These are phyloP conservation scores for Cetradonia linearis DNA, from an alignment of 495 filamentous ascomycete species.

Conservation along the genomic window DNA sequence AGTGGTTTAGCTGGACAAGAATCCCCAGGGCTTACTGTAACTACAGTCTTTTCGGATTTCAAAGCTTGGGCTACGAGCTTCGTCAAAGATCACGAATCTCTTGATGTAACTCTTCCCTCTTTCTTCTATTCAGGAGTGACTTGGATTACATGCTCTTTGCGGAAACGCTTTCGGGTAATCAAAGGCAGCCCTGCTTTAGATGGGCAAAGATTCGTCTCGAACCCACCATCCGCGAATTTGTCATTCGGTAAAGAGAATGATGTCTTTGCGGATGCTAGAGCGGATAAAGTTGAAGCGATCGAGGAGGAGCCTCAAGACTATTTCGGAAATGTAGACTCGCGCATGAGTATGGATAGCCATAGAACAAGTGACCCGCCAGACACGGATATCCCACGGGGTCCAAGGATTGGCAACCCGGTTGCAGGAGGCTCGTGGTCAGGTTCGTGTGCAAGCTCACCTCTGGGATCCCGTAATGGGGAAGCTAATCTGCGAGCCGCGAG, in stretches of 20 bases:
- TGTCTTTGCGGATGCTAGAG: slow-evolving; percentile 4
- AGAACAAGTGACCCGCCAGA: neutral
- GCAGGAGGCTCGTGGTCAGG: slow-evolving; percentile 2
- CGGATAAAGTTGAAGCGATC: slow-evolving; percentile 6
- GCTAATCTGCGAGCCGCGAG: slow-evolving; percentile 26
- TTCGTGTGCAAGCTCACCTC: slow-evolving; percentile 5
- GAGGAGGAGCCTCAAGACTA: slow-evolving; percentile 37
- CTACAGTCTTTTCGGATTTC: slow-evolving; percentile 43
- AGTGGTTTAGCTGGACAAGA: slow-evolving; percentile 34
- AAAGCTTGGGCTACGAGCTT: slow-evolving; percentile 51
- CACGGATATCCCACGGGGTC: neutral
- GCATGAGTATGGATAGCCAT: slow-evolving; percentile 1
- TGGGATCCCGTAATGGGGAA: slow-evolving; percentile 21
- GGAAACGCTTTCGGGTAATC: slow-evolving; percentile 53
- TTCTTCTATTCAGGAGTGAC: slow-evolving; percentile 44
- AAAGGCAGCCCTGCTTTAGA: slow-evolving; percentile 33
- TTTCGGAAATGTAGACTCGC: slow-evolving; percentile 32
- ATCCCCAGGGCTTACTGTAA: slow-evolving; percentile 27
- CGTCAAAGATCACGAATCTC: slow-evolving; percentile 36
- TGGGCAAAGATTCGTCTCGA: slow-evolving; percentile 10
- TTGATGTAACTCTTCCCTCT: slow-evolving; percentile 38
- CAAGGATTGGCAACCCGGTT: neutral
- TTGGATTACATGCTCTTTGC: slow-evolving; percentile 56
- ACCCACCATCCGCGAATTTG: slow-evolving; percentile 17
- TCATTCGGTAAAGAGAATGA: slow-evolving; percentile 13